Conservation (phyloP, 768 basidiomycete genomes). For the Kwoniella europaea region DNA sequence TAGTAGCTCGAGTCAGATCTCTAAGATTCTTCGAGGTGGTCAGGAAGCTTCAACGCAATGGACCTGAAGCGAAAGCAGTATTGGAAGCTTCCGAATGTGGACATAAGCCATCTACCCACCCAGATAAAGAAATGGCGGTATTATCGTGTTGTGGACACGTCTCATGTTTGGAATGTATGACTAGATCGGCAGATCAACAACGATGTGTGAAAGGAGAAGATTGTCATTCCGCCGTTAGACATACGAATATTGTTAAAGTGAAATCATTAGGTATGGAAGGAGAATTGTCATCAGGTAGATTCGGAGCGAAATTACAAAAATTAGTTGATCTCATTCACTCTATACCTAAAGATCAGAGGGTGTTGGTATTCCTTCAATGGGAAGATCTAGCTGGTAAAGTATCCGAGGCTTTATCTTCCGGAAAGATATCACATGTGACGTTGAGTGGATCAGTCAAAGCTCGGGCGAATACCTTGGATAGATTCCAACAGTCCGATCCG, state of each 20-base stretch:
- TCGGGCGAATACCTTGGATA: constrained; percentile 80
- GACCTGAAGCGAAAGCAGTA: constrained; percentile 63
- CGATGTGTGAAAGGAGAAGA: constrained; percentile 76
- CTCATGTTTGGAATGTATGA: constrained; percentile 78
- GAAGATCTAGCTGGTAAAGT: constrained; percentile 91
- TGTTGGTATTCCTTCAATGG: constrained; percentile 95
- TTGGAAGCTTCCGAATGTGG: constrained; percentile 39
- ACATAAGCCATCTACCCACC: constrained; percentile 62
- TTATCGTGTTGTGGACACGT: constrained; percentile 91
- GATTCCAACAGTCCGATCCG: constrained; percentile 78
- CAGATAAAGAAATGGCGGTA: constrained; percentile 65
- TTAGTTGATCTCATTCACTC: constrained; percentile 79
- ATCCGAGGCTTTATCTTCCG: constrained; percentile 73
- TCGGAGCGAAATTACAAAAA: constrained; percentile 57
- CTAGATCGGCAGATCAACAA: constrained; percentile 72
- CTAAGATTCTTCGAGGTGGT: constrained; percentile 90
- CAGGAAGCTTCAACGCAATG: constrained; percentile 78
- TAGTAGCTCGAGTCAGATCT: constrained; percentile 86
- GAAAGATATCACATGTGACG: constrained; percentile 76
- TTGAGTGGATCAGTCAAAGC: constrained; percentile 76
- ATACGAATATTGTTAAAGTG: constrained; percentile 54
- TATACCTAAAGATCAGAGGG: constrained; percentile 75
- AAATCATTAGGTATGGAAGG: constrained; percentile 53
- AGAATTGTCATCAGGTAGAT: constrained; percentile 46
- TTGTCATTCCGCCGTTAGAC: constrained; percentile 79